These are phyloP conservation scores for Kodamaea kaohsiungensis DNA, from an alignment of 805 yeast species.

Conservation along the genomic window DNA sequence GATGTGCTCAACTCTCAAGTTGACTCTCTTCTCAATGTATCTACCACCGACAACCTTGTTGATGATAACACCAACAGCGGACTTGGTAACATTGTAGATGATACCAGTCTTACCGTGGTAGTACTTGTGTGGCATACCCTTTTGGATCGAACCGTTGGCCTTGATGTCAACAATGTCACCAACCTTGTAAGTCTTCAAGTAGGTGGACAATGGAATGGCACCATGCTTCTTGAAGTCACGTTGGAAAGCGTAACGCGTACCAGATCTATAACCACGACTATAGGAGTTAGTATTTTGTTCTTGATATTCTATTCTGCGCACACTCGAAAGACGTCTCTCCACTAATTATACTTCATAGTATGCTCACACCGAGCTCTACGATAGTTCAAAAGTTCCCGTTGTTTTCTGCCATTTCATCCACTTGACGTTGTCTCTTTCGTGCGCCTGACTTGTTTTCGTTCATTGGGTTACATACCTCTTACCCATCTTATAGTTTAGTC, in stretches of 20 bases:
- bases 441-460: not conserved
- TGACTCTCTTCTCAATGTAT: slow-evolving; percentile 98
- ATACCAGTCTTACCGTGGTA: slow-evolving; percentile 99
- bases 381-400: not conserved
- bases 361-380: not conserved
- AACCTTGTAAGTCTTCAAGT: slow-evolving; percentile 97
- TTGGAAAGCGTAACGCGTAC: slow-evolving; percentile 99
- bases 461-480: slow-evolving; percentile 16
- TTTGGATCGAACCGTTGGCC: slow-evolving; percentile 98
- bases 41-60: slow-evolving; percentile 99
- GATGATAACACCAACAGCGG: slow-evolving; percentile 96
- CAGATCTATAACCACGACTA: slow-evolving; percentile 98
- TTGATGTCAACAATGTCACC: slow-evolving; percentile 99
- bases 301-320: not conserved
- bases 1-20: slow-evolving; percentile 98
- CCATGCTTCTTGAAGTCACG: slow-evolving; percentile 99
- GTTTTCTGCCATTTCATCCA: not conserved
- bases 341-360: not conserved
- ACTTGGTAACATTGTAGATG: slow-evolving; percentile 97
- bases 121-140: slow-evolving; percentile 99
- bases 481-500: slow-evolving; percentile 18
- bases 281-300: slow-evolving; percentile 6
- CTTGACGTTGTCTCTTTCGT: not conserved
- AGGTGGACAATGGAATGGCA: slow-evolving; percentile 88
- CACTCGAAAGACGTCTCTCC: not conserved